Base-by-base conservation (phyloP, 345 rosid genomes). In the Euphorbia lathyris region DNA sequence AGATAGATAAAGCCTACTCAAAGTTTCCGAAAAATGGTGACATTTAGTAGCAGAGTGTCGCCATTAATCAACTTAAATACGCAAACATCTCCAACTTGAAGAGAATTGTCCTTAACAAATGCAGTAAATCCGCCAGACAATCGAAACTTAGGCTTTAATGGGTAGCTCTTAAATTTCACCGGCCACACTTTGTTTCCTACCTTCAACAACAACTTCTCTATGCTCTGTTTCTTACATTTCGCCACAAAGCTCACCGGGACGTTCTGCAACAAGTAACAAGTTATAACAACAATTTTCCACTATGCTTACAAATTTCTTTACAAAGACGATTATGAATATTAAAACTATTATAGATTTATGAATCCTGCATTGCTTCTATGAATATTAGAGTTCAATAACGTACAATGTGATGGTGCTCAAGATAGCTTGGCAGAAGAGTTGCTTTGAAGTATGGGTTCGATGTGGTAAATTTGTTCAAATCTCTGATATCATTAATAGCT, bases 391-490 rank as follows among this genome's bases (percentile, higher is more conserved):
- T 10, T 8, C 17, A 36, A 62, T 26, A 20, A 16, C 48, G 5
- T 62, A 62, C 65, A 42, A 62, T 10, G 3, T 0, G 0, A 20
- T 17, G 0, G 1, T 14, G 48, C 23, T 10, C 16, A 23, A 62
- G 5, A n/a, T 36, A 4, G 29, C 29, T 16, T 19, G 43, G 5
- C 32, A 11, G n/a, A 8, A 62, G 10, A n/a, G 10, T 36, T 13
- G 3, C 26, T 62, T 62, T 62, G 65, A 62, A 38, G 48, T 34
- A 36, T n/a, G n/a, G n/a, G n/a, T n/a, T n/a, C n/a, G n/a, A n/a
- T n/a, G n/a, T n/a, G n/a, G n/a, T n/a, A n/a, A n/a, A n/a, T n/a
- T n/a, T n/a, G n/a, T n/a, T n/a, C n/a, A n/a, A n/a, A n/a, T n/a
- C n/a, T n/a, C n/a, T n/a, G n/a, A n/a, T n/a, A n/a, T n/a, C n/a